Conservation (phyloP, 2,329 filamentous ascomycete genomes). For the Penicillium sp. region DNA sequence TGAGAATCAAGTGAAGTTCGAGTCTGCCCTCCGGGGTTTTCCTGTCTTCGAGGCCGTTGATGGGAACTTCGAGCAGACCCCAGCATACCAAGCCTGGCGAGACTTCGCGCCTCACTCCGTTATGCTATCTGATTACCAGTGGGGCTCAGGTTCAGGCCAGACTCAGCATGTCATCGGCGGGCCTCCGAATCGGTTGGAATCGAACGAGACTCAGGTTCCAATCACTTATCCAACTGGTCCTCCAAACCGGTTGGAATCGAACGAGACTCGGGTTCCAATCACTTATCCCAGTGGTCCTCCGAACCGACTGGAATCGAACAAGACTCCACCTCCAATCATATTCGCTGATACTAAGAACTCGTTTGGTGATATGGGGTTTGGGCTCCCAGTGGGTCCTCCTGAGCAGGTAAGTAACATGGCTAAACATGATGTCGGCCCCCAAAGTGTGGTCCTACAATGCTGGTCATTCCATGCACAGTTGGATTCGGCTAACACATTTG, state of each 20-base stretch:
- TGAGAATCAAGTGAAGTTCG: neutral
- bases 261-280: neutral
- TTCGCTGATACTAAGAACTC: neutral
- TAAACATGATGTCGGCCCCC: neutral
- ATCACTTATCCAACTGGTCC: too few species aligned
- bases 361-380: neutral
- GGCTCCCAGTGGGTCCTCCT: neutral
- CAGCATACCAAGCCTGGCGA: neutral
- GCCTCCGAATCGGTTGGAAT: too few species aligned
- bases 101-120: neutral
- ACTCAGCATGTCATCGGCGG: too few species aligned
- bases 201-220: neutral
- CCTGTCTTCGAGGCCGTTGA: too few species aligned
- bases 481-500: conserved; percentile 4
- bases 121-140: neutral
- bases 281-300: too few species aligned
- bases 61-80: too few species aligned
- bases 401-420: neutral
- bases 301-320: too few species aligned
- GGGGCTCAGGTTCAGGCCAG: too few species aligned
- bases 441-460: neutral
- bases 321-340: neutral
- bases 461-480: neutral
- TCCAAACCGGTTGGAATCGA: too few species aligned
- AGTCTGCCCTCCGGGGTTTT: neutral